Percentiles rank a stretch among this genome's conserved stretches.
Conservation (phyloP, 441 rosid genomes). For the Populus hybrid region DNA sequence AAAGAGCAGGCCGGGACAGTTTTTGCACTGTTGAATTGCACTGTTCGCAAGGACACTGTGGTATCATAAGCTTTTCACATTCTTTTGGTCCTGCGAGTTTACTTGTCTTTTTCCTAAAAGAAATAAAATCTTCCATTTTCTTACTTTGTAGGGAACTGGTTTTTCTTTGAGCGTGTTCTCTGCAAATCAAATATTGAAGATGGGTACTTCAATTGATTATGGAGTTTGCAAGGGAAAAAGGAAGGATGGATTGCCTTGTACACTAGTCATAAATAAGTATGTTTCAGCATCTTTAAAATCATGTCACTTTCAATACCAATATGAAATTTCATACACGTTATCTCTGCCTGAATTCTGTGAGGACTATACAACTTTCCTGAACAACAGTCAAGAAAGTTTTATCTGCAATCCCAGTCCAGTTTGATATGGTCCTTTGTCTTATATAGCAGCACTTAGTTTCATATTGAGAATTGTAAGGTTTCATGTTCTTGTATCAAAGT, state of each 20-base stretch:
- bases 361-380: background rate
- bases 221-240: slow-evolving; percentile 85
- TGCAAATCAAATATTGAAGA: slow-evolving; percentile 62
- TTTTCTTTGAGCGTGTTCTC: slow-evolving; percentile 72
- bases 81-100: background rate
- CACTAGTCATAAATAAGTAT: slow-evolving; percentile 74
- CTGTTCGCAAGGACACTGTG: slow-evolving; percentile 58
- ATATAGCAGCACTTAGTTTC: background rate
- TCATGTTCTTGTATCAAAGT: background rate
- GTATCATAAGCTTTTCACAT: slow-evolving; percentile 33
- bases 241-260: slow-evolving; percentile 77
- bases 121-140: background rate
- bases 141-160: slow-evolving; percentile 55
- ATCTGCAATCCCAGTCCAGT: slow-evolving; percentile 1
- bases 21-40: slow-evolving; percentile 72
- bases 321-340: background rate
- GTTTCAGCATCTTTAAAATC: slow-evolving; percentile 18
- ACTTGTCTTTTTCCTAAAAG: background rate
- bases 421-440: background rate
- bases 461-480: slow-evolving; percentile 9
- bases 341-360: background rate
- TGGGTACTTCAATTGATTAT: slow-evolving; percentile 81
- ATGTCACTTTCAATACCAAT: background rate
- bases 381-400: background rate
- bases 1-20: slow-evolving; percentile 68